Evolutionary conservation across 257 asterid genomes (phyloP).

Genomic region (Solanum bulbocastanum): DNA sequence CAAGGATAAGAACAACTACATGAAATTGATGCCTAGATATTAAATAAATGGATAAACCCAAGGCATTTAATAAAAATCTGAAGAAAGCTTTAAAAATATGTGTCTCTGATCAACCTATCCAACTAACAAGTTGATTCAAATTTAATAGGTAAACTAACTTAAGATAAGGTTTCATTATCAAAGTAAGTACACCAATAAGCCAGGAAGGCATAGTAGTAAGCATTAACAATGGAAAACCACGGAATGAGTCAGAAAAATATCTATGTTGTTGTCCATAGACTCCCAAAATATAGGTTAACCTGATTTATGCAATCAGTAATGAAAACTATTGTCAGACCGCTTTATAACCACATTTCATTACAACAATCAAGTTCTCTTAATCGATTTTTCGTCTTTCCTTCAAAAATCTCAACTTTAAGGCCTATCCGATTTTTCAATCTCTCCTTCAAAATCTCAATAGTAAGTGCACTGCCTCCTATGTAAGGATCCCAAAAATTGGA

Average conservation of each 20-base stretch:
- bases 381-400: neutral
- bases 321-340: neutral
- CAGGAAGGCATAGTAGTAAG: neutral
- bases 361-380: neutral
- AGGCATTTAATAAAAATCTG: neutral
- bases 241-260: neutral
- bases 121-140: neutral
- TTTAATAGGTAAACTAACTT: neutral
- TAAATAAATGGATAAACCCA: neutral
- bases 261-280: neutral
- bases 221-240: neutral
- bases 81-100: neutral
- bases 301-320: neutral
- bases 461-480: neutral
- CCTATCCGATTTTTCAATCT: neutral
- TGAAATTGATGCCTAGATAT: neutral
- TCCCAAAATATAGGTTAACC: neutral
- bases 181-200: neutral
- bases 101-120: neutral
- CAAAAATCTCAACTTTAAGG: neutral
- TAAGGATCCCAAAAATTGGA: neutral
- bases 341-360: neutral
- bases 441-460: neutral
- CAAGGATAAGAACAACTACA: neutral
- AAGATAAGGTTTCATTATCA: neutral